These are phyloP conservation scores for Rhodamnia argentea DNA, from an alignment of 345 rosid species.

Conservation along the genomic window DNA sequence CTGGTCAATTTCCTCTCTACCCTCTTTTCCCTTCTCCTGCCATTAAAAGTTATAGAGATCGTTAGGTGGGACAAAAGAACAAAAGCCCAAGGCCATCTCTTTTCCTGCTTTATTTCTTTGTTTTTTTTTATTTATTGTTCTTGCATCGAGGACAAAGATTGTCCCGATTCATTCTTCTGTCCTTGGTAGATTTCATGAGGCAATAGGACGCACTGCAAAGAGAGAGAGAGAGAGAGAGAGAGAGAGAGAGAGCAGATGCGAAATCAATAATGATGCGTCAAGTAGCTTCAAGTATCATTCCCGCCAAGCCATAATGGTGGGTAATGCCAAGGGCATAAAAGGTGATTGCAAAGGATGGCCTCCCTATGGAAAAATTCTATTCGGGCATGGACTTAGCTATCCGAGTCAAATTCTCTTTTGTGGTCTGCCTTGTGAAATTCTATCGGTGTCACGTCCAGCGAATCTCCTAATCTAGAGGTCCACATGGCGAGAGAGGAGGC, in stretches of 20 bases:
- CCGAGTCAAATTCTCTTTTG: not conserved
- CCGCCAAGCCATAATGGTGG: not conserved
- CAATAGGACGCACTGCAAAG: not conserved
- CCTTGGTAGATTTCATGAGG: not conserved
- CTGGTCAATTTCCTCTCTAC: accelerated
- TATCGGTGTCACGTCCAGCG: not conserved
- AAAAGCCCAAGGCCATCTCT: not conserved
- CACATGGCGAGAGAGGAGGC: not conserved
- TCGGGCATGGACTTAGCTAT: not conserved
- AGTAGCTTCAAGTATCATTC: not conserved
- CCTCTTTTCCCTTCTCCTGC: not conserved
- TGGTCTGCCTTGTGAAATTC: not conserved
- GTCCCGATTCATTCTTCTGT: not conserved
- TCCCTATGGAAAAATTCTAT: not conserved
- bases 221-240: not conserved
- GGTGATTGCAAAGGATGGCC: not conserved
- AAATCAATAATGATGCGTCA: not conserved
- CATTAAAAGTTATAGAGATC: not conserved
- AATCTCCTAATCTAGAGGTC: not conserved
- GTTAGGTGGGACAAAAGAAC: not conserved
- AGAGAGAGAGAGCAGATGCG: not conserved
- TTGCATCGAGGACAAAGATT: not conserved
- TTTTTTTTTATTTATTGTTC: not conserved
- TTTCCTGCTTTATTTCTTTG: not conserved
- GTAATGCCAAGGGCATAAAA: not conserved